Percentiles rank a stretch among this genome's conserved stretches.
These are phyloP conservation scores for Phytopythium mirpurense DNA, from an alignment of 352 stramenopile genomes.

Conservation along the genomic window DNA sequence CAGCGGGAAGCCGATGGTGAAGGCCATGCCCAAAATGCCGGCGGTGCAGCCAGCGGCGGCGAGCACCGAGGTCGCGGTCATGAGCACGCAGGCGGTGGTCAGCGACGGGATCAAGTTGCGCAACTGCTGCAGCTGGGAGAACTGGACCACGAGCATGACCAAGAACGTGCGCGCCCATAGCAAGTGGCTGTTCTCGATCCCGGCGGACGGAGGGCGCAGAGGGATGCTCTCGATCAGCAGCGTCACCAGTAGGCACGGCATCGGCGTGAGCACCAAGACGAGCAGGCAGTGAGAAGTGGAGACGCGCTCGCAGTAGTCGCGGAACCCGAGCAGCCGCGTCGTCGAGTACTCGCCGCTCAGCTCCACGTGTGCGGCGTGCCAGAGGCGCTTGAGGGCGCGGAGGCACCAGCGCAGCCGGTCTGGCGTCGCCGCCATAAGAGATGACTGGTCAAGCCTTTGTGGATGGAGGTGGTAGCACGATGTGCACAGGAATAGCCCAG, in stretches of 20 bases:
- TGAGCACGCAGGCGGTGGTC: conserved; percentile 4
- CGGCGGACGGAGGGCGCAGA: neutral
- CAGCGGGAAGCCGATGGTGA: conserved; percentile 31
- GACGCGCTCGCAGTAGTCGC: neutral
- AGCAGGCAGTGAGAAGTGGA: neutral
- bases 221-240: neutral
- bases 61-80: conserved; percentile 11
- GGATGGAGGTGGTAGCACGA: too few species aligned
- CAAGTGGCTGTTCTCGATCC: neutral
- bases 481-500: too few species aligned
- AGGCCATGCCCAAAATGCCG: conserved; percentile 21
- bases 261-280: neutral
- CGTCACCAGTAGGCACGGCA: neutral
- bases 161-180: conserved; percentile 30
- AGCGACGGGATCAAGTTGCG: conserved; percentile 12
- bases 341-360: conserved; percentile 12
- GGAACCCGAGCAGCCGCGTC: conserved; percentile 3
- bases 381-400: too few species aligned
- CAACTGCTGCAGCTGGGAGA: neutral
- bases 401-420: too few species aligned
- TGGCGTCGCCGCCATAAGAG: too few species aligned
- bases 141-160: neutral
- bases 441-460: too few species aligned
- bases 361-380: conserved; percentile 15
- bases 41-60: conserved; percentile 10